Percentiles rank a stretch among this genome's conserved stretches.
phyloP scores from a whole-genome alignment of 768 basidiomycete genomes.

The Boletus subcaerulescens region DNA sequence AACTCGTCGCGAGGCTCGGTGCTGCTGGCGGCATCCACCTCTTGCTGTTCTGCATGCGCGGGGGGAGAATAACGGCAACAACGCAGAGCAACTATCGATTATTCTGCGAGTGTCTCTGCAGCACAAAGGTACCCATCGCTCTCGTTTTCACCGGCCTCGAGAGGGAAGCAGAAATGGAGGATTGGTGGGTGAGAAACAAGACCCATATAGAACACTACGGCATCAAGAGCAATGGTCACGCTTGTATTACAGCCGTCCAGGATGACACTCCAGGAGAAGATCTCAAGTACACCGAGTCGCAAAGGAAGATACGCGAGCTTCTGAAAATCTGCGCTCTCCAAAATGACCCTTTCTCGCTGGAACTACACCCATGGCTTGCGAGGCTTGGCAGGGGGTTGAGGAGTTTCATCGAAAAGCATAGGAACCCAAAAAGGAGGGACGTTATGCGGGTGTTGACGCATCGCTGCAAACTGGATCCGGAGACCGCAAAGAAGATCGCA shows the following conservation, averaged over 20 bases:
- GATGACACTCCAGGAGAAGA: constrained; percentile 20
- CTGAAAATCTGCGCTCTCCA: constrained; percentile 15
- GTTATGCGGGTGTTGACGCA: constrained; percentile 16
- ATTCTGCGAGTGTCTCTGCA: constrained; percentile 40
- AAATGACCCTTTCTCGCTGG: constrained; percentile 11
- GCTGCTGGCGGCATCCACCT: constrained; percentile 38
- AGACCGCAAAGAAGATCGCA: constrained; percentile 23
- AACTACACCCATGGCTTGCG: constrained; percentile 17
- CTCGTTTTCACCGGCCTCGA: constrained; percentile 44
- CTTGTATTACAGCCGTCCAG: constrained; percentile 29
- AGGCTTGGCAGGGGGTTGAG: constrained; percentile 11
- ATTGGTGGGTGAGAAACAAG: constrained; percentile 35
- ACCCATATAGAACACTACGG: constrained; percentile 18
- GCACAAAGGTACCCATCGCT: constrained; percentile 34
- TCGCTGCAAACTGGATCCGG: constrained; percentile 28
- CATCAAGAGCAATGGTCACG: constrained; percentile 30
- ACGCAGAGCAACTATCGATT: constrained; percentile 38
- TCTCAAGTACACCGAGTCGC: constrained; percentile 23
- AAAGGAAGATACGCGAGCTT: constrained; percentile 17
- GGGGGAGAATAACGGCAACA: constrained; percentile 35
- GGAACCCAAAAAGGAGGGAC: constrained; percentile 16
- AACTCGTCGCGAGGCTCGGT: constrained; percentile 33
- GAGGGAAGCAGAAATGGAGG: constrained; percentile 29
- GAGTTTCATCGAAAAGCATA: constrained; percentile 14
- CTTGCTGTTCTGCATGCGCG: constrained; percentile 41